phyloP scores from a whole-genome alignment of 2,329 filamentous ascomycete species.

The Amylocarpus encephaloides region DNA sequence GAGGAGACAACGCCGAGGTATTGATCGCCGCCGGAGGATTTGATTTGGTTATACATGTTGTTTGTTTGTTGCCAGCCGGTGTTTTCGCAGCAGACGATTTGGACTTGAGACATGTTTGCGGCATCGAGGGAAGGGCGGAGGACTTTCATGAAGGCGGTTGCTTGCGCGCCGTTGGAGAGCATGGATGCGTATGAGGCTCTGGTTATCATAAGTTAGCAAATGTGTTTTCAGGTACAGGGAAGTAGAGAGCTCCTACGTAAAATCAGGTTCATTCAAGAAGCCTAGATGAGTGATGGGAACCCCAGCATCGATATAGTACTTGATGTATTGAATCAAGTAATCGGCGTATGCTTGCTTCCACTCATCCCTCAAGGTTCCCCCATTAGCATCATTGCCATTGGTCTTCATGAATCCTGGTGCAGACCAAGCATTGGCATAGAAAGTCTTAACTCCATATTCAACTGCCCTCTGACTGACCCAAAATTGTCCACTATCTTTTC shows the following conservation, averaged over 20 bases:
- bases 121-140: slow-evolving; percentile 35
- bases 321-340: slow-evolving; percentile 41
- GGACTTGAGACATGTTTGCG: slow-evolving; percentile 32
- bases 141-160: slow-evolving; percentile 44
- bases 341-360: slow-evolving; percentile 45
- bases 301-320: slow-evolving; percentile 36
- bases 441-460: slow-evolving; percentile 37
- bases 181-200: slow-evolving; percentile 39
- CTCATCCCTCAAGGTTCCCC: slow-evolving; percentile 34
- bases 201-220: background rate
- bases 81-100: slow-evolving; percentile 40
- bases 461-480: slow-evolving; percentile 44
- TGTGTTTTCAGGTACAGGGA: background rate
- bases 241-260: slow-evolving; percentile 16
- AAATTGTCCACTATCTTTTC: slow-evolving; percentile 43
- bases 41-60: slow-evolving; percentile 33
- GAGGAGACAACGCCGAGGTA: slow-evolving; percentile 36
- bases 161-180: slow-evolving; percentile 40
- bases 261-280: slow-evolving; percentile 42
- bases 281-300: slow-evolving; percentile 37
- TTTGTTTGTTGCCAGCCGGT: slow-evolving; percentile 36
- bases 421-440: slow-evolving; percentile 45
- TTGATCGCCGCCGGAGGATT: slow-evolving; percentile 33
- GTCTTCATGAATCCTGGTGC: slow-evolving; percentile 48
- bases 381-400: slow-evolving; percentile 38